Percentiles rank a stretch among this genome's conserved stretches.
These are phyloP conservation scores for Diddensiella transvaalensis DNA, from an alignment of 805 yeast genomes.

Conservation along the genomic window DNA sequence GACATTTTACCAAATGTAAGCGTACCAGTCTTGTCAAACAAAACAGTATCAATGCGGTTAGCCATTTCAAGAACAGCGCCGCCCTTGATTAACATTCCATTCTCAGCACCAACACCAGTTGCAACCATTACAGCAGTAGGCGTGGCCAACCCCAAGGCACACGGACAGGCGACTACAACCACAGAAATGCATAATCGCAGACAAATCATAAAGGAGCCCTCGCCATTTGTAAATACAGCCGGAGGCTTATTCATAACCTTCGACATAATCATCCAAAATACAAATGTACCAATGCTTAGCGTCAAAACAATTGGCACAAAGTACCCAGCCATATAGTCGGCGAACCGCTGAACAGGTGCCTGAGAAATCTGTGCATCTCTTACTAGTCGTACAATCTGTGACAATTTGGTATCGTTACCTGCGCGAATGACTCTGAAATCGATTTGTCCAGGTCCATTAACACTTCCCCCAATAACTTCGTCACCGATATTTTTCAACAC, in stretches of 20 bases:
- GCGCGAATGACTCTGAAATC: constrained; percentile 65
- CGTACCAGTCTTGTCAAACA: constrained; percentile 97
- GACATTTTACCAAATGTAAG: constrained; percentile 81
- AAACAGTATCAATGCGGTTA: constrained; percentile 55
- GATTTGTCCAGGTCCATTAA: constrained; percentile 73
- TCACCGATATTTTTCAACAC: constrained; percentile 61
- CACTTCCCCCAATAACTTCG: constrained; percentile 80
- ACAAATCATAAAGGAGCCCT: constrained; percentile 63
- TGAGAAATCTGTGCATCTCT: constrained; percentile 83
- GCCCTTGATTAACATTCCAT: constrained; percentile 90
- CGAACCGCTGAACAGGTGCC: constrained; percentile 88
- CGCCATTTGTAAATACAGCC: constrained; percentile 42
- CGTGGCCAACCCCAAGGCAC: constrained; percentile 95
- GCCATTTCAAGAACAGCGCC: constrained; percentile 84
- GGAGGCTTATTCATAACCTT: constrained; percentile 42
- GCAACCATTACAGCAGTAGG: constrained; percentile 99
- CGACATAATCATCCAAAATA: constrained; percentile 51
- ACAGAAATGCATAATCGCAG: constrained; percentile 84
- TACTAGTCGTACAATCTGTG: constrained; percentile 82
- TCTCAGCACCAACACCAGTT: constrained; percentile 88
- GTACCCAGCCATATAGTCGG: constrained; percentile 78
- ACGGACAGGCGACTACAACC: constrained; percentile 96
- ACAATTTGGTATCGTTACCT: constrained; percentile 81
- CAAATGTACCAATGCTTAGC: constrained; percentile 64
- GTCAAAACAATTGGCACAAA: constrained; percentile 75